These are phyloP conservation scores for Crithidia sp. DNA, from an alignment of 208 protist species.

Conservation along the genomic window DNA sequence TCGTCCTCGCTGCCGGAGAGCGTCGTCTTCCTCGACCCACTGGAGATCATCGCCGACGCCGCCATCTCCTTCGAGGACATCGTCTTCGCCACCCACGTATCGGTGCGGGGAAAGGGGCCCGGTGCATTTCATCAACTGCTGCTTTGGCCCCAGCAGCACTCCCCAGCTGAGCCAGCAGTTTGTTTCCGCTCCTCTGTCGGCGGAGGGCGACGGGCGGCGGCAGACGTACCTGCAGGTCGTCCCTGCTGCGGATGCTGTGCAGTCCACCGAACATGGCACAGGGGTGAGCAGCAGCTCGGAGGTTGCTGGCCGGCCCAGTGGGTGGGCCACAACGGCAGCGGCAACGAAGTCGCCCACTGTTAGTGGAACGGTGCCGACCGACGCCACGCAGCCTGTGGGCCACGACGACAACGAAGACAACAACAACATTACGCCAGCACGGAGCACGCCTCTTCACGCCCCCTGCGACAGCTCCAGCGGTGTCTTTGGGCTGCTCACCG, in stretches of 20 bases:
- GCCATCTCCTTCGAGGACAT: conserved; percentile 51
- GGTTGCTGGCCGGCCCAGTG: neutral
- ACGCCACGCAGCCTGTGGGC: neutral
- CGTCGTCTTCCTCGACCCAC: conserved; percentile 36
- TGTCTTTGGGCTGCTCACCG: neutral
- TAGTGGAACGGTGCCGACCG: neutral
- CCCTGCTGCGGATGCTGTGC: neutral
- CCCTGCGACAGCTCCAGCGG: neutral
- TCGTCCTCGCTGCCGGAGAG: conserved; percentile 3
- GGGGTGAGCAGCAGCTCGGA: neutral
- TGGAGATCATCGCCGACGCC: conserved; percentile 52
- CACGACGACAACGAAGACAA: neutral
- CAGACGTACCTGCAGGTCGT: neutral
- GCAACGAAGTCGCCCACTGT: neutral
- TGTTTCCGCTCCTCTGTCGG: conserved; percentile 2
- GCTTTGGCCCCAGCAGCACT: conserved; percentile 34
- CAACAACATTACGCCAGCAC: neutral
- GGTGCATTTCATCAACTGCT: conserved; percentile 65
- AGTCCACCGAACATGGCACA: neutral
- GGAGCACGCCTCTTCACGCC: neutral
- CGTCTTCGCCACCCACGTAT: conserved; percentile 49
- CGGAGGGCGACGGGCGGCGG: neutral
- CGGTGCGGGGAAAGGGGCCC: conserved; percentile 49
- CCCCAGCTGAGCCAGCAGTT: conserved; percentile 28
- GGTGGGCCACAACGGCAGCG: neutral